These are phyloP conservation scores for Ceratobasidium sp. DNA, from an alignment of 1,284 basidiomycete species.

Conservation along the genomic window DNA sequence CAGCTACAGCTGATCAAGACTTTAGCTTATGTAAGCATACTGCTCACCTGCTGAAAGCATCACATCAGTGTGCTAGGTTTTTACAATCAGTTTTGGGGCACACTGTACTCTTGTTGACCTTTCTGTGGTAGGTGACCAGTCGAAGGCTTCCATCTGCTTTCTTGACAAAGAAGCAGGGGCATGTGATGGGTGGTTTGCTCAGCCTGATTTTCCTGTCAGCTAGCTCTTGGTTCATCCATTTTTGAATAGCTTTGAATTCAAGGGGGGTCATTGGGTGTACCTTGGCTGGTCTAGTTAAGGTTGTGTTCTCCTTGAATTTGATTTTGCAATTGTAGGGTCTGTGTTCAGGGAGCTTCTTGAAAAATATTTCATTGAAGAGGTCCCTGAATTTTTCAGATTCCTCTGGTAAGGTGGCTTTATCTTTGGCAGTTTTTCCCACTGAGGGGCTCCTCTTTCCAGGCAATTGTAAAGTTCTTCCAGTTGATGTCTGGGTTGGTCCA, in stretches of 20 bases:
- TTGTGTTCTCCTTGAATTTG: not conserved
- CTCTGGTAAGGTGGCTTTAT: too few relatives aligned
- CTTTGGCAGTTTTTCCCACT: too few relatives aligned
- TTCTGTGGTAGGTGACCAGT: slow-evolving; percentile 38
- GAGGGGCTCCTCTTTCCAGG: too few relatives aligned
- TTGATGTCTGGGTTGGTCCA: too few relatives aligned
- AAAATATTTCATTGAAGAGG: not conserved
- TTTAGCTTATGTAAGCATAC: too few relatives aligned
- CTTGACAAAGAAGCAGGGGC: slow-evolving; percentile 39
- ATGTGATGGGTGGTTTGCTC: slow-evolving; percentile 30
- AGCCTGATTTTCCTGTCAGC: slow-evolving; percentile 4
- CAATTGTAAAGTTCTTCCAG: too few relatives aligned
- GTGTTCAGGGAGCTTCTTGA: slow-evolving; percentile 7
- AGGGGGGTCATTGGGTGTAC: not conserved
- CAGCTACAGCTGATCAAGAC: too few relatives aligned
- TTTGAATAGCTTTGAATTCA: slow-evolving; percentile 3
- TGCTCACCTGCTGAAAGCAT: too few relatives aligned
- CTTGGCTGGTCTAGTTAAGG: not conserved
- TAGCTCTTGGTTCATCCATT: slow-evolving; percentile 17
- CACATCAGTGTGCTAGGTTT: too few relatives aligned
- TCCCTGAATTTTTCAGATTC: too few relatives aligned
- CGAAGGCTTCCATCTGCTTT: slow-evolving; percentile 33
- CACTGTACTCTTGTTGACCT: slow-evolving; percentile 32
- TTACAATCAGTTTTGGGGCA: too few relatives aligned
- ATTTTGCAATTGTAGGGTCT: not conserved